These are phyloP conservation scores for Amphirosellinia nigrospora DNA, from an alignment of 495 filamentous ascomycete species.

Conservation along the genomic window DNA sequence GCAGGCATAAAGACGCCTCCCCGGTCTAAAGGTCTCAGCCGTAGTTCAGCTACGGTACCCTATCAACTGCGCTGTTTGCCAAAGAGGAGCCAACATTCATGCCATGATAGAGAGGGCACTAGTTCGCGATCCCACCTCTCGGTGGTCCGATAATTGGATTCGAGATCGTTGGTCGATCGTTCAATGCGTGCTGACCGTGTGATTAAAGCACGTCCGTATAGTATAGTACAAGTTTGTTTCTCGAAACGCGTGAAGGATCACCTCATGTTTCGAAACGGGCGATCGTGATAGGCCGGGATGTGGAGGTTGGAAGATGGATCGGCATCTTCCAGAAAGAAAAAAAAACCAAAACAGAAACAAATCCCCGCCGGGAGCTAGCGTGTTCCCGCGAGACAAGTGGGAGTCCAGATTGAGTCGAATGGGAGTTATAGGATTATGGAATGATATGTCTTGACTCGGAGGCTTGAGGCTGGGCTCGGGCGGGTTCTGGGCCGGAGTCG, in stretches of 20 bases:
- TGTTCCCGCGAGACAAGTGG: constrained; percentile 1
- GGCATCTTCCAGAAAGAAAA: constrained; percentile 12
- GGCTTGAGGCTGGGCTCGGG: constrained; percentile 11
- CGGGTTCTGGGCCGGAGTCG: neutral
- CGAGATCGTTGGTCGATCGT: neutral
- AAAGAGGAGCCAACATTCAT: neutral
- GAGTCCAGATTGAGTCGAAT: constrained; percentile 3
- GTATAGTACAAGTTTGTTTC: no score
- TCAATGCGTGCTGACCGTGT: neutral
- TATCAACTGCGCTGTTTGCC: neutral
- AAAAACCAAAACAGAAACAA: constrained; percentile 14
- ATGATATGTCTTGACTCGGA: constrained; percentile 8
- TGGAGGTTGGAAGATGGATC: neutral
- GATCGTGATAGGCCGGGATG: constrained; percentile 17
- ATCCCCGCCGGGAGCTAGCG: constrained; percentile 12
- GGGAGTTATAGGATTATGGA: neutral
- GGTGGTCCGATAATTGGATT: neutral
- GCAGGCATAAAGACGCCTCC: constrained; percentile 18
- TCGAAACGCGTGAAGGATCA: constrained; percentile 15
- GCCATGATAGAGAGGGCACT: neutral
- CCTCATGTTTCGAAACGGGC: constrained; percentile 20
- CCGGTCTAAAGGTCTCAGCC: constrained; percentile 13
- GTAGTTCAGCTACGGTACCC: constrained; percentile 8
- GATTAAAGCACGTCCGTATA: constrained; percentile 8
- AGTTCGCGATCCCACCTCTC: constrained; percentile 8